A percentile compares a stretch with the other conserved stretches of the same genome.
phyloP scores from a whole-genome alignment of 1,284 basidiomycete species.

The Sphagnurus paluster region DNA sequence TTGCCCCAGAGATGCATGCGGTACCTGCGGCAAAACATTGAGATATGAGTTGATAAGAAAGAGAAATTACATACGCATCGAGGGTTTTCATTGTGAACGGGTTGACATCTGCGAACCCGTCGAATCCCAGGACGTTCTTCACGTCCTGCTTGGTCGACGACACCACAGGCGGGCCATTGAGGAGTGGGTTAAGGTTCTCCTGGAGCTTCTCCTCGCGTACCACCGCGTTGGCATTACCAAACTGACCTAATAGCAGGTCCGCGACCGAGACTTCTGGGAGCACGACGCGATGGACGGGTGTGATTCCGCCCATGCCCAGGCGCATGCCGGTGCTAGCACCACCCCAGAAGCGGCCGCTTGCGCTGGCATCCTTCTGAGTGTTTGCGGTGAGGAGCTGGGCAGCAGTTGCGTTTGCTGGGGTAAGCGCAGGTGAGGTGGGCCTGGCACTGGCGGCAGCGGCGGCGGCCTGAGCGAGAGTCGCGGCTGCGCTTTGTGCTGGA shows the following conservation, averaged over 20 bases:
- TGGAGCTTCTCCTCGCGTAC: constrained; percentile 41
- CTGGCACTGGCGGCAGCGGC: constrained; percentile 13
- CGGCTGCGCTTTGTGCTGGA: constrained; percentile 38
- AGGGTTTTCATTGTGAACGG: constrained; percentile 82
- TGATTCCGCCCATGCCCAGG: constrained; percentile 63
- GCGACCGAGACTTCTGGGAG: constrained; percentile 51
- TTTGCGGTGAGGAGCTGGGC: constrained; percentile 64
- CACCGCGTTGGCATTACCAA: constrained; percentile 5
- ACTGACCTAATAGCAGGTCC: constrained; percentile 12
- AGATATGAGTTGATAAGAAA: constrained; percentile 12
- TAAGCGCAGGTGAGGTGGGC: constrained; percentile 24
- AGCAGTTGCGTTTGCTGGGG: constrained; percentile 18
- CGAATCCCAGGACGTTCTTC: constrained; percentile 44
- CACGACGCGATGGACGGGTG: constrained; percentile 83
- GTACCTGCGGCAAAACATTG: constrained; percentile 37
- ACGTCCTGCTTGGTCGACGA: constrained; percentile 25
- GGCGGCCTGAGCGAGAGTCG: constrained; percentile 28
- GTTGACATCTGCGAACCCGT: constrained; percentile 73
- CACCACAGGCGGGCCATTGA: constrained; percentile 43
- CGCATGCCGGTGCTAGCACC: constrained; percentile 41
- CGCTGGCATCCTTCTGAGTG: constrained; percentile 77
- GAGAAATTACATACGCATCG: constrained; percentile 60
- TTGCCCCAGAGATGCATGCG: constrained; percentile 88
- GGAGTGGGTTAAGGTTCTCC: constrained; percentile 82
- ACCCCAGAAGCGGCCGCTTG: constrained; percentile 71